These are phyloP conservation scores for Cyclostephanos invisitatus DNA, from an alignment of 108 stramenopile species.

Conservation along the genomic window DNA sequence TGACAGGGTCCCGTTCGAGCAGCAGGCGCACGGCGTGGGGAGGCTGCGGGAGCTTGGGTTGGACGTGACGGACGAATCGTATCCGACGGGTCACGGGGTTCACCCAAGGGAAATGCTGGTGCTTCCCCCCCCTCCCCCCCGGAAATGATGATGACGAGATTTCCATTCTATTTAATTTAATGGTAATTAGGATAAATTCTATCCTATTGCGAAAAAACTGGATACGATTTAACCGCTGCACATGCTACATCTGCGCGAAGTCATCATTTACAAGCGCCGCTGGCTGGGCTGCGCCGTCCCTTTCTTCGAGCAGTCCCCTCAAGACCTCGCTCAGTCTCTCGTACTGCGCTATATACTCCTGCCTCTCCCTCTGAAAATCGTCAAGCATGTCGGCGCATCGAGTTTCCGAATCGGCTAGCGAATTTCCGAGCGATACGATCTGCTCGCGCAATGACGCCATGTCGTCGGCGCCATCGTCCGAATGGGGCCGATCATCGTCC, in stretches of 20 bases:
- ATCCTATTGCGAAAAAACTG: no score
- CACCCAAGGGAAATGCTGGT: constrained; percentile 67
- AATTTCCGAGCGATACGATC: constrained; percentile 29
- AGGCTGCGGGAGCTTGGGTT: constrained; percentile 50
- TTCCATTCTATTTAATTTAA: no score
- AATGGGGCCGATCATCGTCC: not conserved
- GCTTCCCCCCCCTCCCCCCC: constrained; percentile 49
- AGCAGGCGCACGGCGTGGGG: constrained; percentile 74
- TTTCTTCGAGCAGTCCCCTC: constrained; percentile 14
- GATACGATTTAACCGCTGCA: no score
- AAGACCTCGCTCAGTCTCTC: constrained; percentile 26
- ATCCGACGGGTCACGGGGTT: constrained; percentile 71
- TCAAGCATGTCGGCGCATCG: constrained; percentile 30
- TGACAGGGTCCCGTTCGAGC: constrained; percentile 83
- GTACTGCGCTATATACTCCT: constrained; percentile 30
- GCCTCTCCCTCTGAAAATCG: constrained; percentile 33
- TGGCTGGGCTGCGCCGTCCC: no score
- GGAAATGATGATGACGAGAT: not conserved
- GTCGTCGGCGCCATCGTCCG: not conserved
- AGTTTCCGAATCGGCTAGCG: constrained; percentile 34
- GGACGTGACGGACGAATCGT: constrained; percentile 41
- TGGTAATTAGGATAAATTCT: no score
- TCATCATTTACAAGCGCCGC: not conserved
- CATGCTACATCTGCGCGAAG: not conserved
- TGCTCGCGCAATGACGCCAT: constrained; percentile 7